Evolutionary conservation across 495 filamentous ascomycete genomes (phyloP).

Genomic region (Amphirosellinia nigrospora): DNA sequence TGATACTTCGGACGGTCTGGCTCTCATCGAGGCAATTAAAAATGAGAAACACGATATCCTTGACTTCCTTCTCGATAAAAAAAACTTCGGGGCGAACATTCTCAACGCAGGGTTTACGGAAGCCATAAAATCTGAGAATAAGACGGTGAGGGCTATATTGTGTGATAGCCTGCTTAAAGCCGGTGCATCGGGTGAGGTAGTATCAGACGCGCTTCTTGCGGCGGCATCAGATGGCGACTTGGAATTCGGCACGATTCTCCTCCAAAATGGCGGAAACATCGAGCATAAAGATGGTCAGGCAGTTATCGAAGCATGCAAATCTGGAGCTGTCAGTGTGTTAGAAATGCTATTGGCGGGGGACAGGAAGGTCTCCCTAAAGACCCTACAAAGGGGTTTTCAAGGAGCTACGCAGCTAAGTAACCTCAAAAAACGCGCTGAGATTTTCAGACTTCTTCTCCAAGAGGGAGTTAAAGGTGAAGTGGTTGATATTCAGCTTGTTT

Average conservation of each 20-base stretch:
- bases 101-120: conserved; percentile 41
- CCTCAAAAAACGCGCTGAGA: conserved; percentile 44
- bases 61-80: conserved; percentile 46
- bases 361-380: conserved; percentile 39
- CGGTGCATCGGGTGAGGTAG: conserved; percentile 41
- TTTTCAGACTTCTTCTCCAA: conserved; percentile 51
- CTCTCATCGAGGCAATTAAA: conserved; percentile 46
- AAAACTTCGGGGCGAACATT: conserved; percentile 34
- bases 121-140: conserved; percentile 41
- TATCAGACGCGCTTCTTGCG: conserved; percentile 49
- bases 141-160: conserved; percentile 38
- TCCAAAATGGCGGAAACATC: conserved; percentile 48
- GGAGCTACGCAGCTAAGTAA: conserved; percentile 51
- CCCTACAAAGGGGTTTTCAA: conserved; percentile 49
- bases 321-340: conserved; percentile 47
- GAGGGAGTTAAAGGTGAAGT: conserved; percentile 49
- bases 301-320: conserved; percentile 50
- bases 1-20: conserved; percentile 49
- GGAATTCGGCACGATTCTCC: conserved; percentile 46
- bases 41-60: conserved; percentile 43
- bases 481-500: conserved; percentile 52
- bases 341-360: conserved; percentile 46
- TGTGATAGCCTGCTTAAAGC: conserved; percentile 46
- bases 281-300: conserved; percentile 54
- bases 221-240: conserved; percentile 54